Evolutionary conservation across 331 rosid genomes (phyloP), one percentile per base, ranked within the genome.

Genomic region (Malus hybrid): DNA sequence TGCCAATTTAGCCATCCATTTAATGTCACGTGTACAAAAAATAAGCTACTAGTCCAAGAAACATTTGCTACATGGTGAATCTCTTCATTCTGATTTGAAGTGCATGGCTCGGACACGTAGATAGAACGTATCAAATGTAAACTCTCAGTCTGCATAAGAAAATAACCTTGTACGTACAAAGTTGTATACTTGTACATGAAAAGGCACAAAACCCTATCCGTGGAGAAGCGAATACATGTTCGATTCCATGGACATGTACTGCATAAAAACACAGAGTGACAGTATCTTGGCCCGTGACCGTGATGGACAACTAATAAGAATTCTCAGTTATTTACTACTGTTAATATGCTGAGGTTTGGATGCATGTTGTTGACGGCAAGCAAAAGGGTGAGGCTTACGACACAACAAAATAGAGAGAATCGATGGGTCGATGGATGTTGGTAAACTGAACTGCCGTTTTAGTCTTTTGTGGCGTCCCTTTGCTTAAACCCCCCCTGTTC

Each of bases 401-500:
- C 67, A 29, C 10, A 63, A 29, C 36, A 5, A 65, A 10, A 31
- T 0, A 31, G 14, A 5, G 20, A 31, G 22, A n/a, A 24, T 28
- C 11, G 66, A 83, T 73, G 56, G 83, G 86, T 36, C 88, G 44
- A 61, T 28, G 8, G 66, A 22, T 13, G 34, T 65, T 32, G 46
- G 69, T 65, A 14, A 32, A 31, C 69, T 65, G 46, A 39, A 65
- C 69, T 16, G 6, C 46, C 46, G 46, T 39, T 65, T 15, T 32
- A 32, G 69, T 65, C 16, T 65, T 39, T 65, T 65, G 46, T 65
- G 69, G 5, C 48, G 69, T 65, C 69, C 67, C 15, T 9, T 39
- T 32, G 46, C 69, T 65, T 6, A 39, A 32, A 32, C 6, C 11
- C 46, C 39, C 39, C 36, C 18, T 5, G 2, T 22, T 9, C 9